Conservation (phyloP, 2,329 filamentous ascomycete species). For the Aureobasidium sp. region DNA sequence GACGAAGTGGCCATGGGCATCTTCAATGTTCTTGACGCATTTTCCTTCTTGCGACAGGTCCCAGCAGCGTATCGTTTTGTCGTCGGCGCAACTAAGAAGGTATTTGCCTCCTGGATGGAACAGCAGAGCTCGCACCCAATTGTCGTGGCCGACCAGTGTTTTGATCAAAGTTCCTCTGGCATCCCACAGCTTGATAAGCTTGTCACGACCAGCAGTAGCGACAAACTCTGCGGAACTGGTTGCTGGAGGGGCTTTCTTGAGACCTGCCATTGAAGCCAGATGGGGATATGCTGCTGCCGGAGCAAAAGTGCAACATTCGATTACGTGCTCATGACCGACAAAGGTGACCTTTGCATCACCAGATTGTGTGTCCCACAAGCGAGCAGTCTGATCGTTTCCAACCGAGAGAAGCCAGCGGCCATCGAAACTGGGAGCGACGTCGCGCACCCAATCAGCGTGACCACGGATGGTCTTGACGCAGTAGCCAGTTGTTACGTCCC, state of each 20-base stretch:
- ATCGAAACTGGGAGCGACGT: slow-evolving; percentile 73
- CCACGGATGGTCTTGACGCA: slow-evolving; percentile 81
- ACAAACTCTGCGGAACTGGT: slow-evolving; percentile 77
- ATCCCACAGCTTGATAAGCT: slow-evolving; percentile 86
- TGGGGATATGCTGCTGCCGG: slow-evolving; percentile 70
- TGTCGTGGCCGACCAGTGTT: slow-evolving; percentile 80
- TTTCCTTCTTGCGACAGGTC: slow-evolving; percentile 84
- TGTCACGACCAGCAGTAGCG: slow-evolving; percentile 82
- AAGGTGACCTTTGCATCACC: slow-evolving; percentile 71
- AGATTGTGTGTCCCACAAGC: slow-evolving; percentile 75
- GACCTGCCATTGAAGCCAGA: slow-evolving; percentile 65
- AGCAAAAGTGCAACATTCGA: slow-evolving; percentile 81
- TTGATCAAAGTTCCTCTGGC: slow-evolving; percentile 75
- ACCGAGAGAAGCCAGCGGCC: slow-evolving; percentile 76
- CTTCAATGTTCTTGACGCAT: slow-evolving; percentile 72
- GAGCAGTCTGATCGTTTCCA: slow-evolving; percentile 71
- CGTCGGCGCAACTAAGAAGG: slow-evolving; percentile 74
- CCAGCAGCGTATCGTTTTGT: slow-evolving; percentile 91
- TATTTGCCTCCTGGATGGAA: slow-evolving; percentile 94
- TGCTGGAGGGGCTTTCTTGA: slow-evolving; percentile 70
- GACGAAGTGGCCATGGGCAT: slow-evolving; percentile 76
- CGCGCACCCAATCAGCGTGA: slow-evolving; percentile 85
- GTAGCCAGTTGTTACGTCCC: slow-evolving; percentile 89
- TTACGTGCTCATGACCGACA: slow-evolving; percentile 75
- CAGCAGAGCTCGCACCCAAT: slow-evolving; percentile 79